phyloP scores from a whole-genome alignment of 257 asterid species.

The Catharanthus roseus region DNA sequence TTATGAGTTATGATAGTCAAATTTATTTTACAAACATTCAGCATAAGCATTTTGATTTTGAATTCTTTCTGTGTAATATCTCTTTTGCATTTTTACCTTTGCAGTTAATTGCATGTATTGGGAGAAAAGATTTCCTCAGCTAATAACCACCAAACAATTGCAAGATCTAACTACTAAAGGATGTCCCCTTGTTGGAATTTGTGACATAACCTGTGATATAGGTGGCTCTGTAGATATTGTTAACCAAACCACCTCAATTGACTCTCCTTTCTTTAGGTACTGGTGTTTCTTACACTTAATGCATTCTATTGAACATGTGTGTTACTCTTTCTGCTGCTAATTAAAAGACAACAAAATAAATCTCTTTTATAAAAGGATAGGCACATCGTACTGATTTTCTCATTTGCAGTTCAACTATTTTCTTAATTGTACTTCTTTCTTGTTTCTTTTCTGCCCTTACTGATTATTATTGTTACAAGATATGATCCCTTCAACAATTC shows the following conservation, averaged over 20 bases:
- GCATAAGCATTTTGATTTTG: background rate
- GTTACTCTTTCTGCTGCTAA: background rate
- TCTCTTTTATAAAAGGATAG: background rate
- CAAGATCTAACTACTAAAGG: constrained; percentile 60
- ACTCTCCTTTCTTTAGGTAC: constrained; percentile 94
- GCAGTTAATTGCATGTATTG: constrained; percentile 98
- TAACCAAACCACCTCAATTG: constrained; percentile 66
- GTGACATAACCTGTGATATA: constrained; percentile 87
- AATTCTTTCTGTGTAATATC: background rate
- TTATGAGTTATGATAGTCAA: background rate
- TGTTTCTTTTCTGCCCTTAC: background rate
- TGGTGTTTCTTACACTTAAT: background rate
- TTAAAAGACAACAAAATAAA: background rate
- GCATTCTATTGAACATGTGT: background rate
- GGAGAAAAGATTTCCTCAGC: constrained; percentile 86
- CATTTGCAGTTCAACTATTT: background rate
- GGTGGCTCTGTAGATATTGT: constrained; percentile 87
- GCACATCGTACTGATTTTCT: too few species aligned
- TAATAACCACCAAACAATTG: constrained; percentile 61
- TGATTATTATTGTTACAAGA: constrained; percentile 31
- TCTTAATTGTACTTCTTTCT: background rate
- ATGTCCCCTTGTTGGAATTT: constrained; percentile 78
- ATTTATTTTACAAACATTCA: background rate
- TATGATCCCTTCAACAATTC: constrained; percentile 66
- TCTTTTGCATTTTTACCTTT: constrained; percentile 7